Conservation (phyloP, 345 rosid genomes). For the Salix koriyanagi region DNA sequence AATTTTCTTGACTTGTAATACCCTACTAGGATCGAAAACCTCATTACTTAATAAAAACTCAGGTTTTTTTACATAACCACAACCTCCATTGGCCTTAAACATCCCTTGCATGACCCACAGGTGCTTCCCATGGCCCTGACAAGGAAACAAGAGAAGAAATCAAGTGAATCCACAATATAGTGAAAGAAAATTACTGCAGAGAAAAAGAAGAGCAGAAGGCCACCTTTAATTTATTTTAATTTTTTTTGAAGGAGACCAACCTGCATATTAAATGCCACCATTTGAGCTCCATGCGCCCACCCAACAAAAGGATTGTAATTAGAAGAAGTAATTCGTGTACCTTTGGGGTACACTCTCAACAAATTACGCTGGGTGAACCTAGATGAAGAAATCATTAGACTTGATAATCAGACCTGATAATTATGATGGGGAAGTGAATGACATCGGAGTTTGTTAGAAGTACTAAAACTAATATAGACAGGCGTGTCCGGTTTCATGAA, state of each 20-base stretch:
- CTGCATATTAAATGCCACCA: conserved; percentile 38
- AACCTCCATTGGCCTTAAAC: conserved; percentile 30
- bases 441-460: background rate
- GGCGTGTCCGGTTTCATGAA: background rate
- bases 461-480: background rate
- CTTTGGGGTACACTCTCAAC: conserved; percentile 23
- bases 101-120: conserved; percentile 32
- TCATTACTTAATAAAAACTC: conserved; percentile 16
- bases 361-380: conserved; percentile 27
- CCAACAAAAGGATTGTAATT: conserved; percentile 24
- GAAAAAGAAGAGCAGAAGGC: too few species aligned
- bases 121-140: conserved; percentile 20
- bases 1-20: conserved; percentile 6
- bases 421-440: background rate
- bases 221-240: background rate
- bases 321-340: conserved; percentile 22
- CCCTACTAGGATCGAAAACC: conserved; percentile 1
- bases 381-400: background rate
- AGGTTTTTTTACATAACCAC: conserved; percentile 30
- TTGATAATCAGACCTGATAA: background rate
- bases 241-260: background rate
- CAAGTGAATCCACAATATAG: background rate
- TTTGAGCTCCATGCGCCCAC: conserved; percentile 30
- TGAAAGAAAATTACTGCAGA: background rate
- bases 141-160: background rate